A percentile compares a stretch with the other conserved stretches of the same genome.
These are phyloP conservation scores for Epichloe hybrida DNA, from an alignment of 2,329 filamentous ascomycete genomes.

Conservation along the genomic window DNA sequence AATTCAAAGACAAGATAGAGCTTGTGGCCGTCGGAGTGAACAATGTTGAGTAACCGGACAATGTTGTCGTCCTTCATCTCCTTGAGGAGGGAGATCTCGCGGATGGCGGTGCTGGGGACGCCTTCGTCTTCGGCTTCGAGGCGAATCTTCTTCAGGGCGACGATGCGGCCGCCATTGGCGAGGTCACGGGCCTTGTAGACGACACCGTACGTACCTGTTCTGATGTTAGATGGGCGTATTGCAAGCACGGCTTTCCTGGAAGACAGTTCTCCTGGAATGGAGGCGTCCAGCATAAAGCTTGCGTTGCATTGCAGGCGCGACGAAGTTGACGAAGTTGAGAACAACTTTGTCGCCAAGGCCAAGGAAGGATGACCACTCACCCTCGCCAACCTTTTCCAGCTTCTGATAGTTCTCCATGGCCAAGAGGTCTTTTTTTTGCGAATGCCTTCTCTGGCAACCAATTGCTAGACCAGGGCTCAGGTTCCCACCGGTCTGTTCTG, in stretches of 20 bases:
- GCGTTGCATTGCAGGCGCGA: not conserved
- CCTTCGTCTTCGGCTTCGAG: constrained; percentile 92
- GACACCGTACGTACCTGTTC: constrained; percentile 79
- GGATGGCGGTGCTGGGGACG: constrained; percentile 86
- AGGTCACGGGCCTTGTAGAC: constrained; percentile 91
- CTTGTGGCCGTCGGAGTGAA: constrained; percentile 89
- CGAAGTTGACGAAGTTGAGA: not conserved
- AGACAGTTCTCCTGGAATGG: not conserved
- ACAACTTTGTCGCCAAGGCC: no score
- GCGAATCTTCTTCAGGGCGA: constrained; percentile 89
- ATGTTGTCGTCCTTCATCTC: constrained; percentile 91
- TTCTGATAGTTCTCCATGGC: constrained; percentile 95
- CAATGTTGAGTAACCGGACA: constrained; percentile 77
- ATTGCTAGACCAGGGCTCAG: not conserved
- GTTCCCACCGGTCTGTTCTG: not conserved
- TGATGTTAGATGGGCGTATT: not conserved
- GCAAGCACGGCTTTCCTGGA: not conserved
- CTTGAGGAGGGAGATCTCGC: constrained; percentile 86
- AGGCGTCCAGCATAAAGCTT: not conserved
- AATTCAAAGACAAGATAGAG: constrained; percentile 89
- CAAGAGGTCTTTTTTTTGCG: not conserved
- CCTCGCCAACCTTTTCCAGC: constrained; percentile 92
- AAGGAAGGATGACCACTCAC: constrained; percentile 33
- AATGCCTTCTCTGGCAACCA: not conserved
- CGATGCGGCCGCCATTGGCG: constrained; percentile 67